Conservation (phyloP, 2,329 filamentous ascomycete species). For the Colletotrichum paranaense region DNA sequence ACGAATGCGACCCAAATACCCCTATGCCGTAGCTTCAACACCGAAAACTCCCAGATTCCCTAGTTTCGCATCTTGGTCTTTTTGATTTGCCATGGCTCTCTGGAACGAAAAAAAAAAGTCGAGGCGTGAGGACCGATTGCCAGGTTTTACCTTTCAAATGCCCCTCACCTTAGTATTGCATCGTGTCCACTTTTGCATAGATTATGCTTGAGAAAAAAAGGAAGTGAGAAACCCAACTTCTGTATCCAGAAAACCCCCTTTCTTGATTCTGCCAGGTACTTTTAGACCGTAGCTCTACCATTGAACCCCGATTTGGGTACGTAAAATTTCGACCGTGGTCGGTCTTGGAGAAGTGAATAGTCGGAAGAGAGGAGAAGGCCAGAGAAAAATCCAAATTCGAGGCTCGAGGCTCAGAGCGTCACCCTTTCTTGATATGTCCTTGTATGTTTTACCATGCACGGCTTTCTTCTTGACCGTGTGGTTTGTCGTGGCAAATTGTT, state of each 20-base stretch:
- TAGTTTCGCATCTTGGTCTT: neutral
- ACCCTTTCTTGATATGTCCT: neutral
- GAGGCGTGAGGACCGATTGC: neutral
- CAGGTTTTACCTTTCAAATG: neutral
- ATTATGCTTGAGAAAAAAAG: neutral
- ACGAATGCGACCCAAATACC: neutral
- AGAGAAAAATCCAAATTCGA: neutral
- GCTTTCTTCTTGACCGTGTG: neutral
- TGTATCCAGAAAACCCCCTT: neutral
- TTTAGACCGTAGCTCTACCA: neutral
- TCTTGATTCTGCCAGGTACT: neutral
- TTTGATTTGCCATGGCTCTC: neutral
- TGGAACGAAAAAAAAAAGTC: neutral
- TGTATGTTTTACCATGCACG: neutral
- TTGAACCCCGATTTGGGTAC: neutral
- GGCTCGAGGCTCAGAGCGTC: neutral
- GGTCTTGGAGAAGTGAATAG: neutral
- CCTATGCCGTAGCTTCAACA: neutral
- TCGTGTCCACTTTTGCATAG: neutral
- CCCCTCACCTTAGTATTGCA: neutral
- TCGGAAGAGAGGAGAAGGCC: neutral
- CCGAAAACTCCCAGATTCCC: neutral
- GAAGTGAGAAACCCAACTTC: neutral
- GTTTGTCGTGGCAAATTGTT: neutral
- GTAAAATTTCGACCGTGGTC: neutral